Percentiles rank a stretch among this genome's conserved stretches.
These are phyloP conservation scores for Fusarium domesticum DNA, from an alignment of 2,329 filamentous ascomycete genomes.

Conservation along the genomic window DNA sequence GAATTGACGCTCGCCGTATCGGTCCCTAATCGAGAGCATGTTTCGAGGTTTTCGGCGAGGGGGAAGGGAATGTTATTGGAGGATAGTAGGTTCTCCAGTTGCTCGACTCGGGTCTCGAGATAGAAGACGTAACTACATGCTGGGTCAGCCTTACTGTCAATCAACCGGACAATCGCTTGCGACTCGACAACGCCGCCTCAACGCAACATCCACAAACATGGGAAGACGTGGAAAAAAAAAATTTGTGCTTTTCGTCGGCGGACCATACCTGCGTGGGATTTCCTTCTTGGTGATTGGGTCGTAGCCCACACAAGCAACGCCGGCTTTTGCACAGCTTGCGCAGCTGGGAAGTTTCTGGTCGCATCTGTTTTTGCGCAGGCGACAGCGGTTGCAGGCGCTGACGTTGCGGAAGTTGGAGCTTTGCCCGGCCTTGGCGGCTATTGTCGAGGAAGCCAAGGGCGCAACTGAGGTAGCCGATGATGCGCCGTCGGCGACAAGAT, in stretches of 20 bases:
- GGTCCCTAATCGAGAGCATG: slow-evolving; percentile 49
- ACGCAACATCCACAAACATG: not conserved
- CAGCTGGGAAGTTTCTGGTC: slow-evolving; percentile 91
- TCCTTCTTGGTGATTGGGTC: slow-evolving; percentile 95
- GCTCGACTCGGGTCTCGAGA: slow-evolving; percentile 79
- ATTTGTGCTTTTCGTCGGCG: not conserved
- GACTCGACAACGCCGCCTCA: not conserved
- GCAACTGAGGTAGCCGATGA: slow-evolving; percentile 24
- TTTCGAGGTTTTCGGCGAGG: slow-evolving; percentile 66
- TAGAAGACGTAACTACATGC: slow-evolving; percentile 81
- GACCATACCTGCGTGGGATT: slow-evolving; percentile 81
- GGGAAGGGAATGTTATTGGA: slow-evolving; percentile 70
- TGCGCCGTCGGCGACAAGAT: slow-evolving; percentile 32
- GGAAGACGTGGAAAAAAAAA: not conserved
- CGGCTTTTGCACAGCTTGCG: slow-evolving; percentile 88
- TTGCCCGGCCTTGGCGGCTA: slow-evolving; percentile 48
- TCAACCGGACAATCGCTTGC: not conserved
- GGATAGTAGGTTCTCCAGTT: slow-evolving; percentile 73
- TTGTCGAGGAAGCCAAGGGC: slow-evolving; percentile 18
- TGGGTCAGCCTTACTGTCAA: slow-evolving; percentile 20
- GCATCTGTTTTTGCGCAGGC: slow-evolving; percentile 89
- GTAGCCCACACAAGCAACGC: slow-evolving; percentile 87
- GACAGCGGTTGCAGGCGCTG: slow-evolving; percentile 90
- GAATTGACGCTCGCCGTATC: slow-evolving; percentile 35
- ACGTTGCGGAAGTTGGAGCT: slow-evolving; percentile 78